A percentile compares a stretch with the other conserved stretches of the same genome.
phyloP scores from a whole-genome alignment of 352 stramenopile species.

The Blastocystis sp. region DNA sequence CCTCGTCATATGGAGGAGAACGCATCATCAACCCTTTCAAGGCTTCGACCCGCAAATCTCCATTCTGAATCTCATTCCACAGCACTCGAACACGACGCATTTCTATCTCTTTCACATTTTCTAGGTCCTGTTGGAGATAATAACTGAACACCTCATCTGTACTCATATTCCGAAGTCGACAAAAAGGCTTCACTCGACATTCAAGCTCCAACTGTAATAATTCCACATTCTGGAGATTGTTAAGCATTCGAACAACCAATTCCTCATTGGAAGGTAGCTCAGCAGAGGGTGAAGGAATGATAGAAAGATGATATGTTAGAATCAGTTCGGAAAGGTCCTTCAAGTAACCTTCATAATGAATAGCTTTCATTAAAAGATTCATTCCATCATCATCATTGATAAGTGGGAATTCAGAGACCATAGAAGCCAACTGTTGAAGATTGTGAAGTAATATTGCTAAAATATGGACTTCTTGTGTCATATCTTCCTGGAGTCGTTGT shows the following conservation, averaged over 20 bases:
- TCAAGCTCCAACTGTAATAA: neutral
- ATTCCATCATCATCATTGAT: neutral
- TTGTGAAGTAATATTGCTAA: neutral
- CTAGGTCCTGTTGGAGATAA: conserved; percentile 3
- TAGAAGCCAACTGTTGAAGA: neutral
- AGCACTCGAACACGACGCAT: neutral
- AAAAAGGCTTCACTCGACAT: neutral
- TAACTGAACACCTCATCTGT: conserved; percentile 33
- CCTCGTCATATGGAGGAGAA: neutral
- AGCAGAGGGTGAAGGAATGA: neutral
- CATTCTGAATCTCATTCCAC: neutral
- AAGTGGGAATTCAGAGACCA: neutral
- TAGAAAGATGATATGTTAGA: neutral
- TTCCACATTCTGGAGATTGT: neutral
- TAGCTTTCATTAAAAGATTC: neutral
- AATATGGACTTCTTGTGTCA: no score
- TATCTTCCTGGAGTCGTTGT: no score
- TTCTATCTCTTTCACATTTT: neutral
- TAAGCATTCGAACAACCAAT: conserved; percentile 10
- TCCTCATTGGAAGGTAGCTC: conserved; percentile 18
- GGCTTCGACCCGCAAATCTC: neutral
- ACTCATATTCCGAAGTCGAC: neutral
- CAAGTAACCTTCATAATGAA: neutral
- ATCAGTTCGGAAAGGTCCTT: neutral
- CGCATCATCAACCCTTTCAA: neutral